Percentiles rank a stretch among this genome's conserved stretches.
Evolutionary conservation across 371 early-diverging fungal species (phyloP).

Genomic region (Dinochytrium kinnereticum): DNA sequence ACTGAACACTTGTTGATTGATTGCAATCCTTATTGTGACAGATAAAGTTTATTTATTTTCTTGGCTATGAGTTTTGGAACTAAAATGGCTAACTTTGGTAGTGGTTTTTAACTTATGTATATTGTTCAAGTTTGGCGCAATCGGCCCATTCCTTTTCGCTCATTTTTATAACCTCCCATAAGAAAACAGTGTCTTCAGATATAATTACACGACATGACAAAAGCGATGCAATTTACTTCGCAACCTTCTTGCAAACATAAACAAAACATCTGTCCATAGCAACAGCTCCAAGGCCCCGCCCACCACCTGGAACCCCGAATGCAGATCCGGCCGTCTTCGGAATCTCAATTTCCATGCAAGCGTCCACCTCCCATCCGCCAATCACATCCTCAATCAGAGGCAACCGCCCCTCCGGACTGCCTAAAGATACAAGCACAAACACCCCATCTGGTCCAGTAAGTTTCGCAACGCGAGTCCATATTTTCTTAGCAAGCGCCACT

Average conservation of each 20-base stretch:
- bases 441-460: conserved; percentile 6
- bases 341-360: conserved; percentile 27
- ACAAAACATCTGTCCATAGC: background rate
- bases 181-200: too few relatives aligned
- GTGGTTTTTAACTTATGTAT: too few relatives aligned
- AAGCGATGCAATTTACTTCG: too few relatives aligned
- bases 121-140: too few relatives aligned
- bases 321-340: background rate
- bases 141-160: too few relatives aligned
- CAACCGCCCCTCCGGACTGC: conserved; percentile 24
- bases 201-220: too few relatives aligned
- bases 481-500: background rate
- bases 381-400: conserved; percentile 28
- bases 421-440: conserved; percentile 29
- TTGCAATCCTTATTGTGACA: too few relatives aligned
- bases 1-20: too few relatives aligned
- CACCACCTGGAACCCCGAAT: background rate
- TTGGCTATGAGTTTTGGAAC: too few relatives aligned
- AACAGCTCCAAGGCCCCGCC: background rate
- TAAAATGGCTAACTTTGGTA: too few relatives aligned
- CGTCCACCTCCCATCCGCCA: conserved; percentile 29
- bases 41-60: too few relatives aligned
- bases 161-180: too few relatives aligned
- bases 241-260: background rate
- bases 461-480: conserved; percentile 16